Evolutionary conservation across 805 yeast species (phyloP).

Genomic region (Barnettozyma botsteinii): DNA sequence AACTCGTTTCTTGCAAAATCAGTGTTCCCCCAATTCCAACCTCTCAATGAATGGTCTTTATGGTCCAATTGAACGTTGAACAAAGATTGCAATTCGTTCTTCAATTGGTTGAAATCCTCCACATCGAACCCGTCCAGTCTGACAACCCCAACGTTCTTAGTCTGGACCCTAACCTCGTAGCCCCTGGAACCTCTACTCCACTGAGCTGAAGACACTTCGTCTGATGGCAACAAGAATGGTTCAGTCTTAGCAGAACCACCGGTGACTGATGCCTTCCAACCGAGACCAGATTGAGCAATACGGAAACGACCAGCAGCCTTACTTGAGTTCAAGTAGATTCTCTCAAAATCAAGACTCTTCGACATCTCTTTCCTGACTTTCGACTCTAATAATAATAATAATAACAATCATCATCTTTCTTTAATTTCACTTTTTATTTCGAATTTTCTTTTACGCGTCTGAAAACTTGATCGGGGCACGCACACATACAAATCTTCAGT

Average conservation of each 20-base stretch:
- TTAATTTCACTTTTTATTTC: neutral
- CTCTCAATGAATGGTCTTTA: conserved; percentile 88
- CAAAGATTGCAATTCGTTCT: conserved; percentile 75
- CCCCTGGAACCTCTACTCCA: conserved; percentile 97
- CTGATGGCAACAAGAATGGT: conserved; percentile 86
- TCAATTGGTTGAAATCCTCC: conserved; percentile 74
- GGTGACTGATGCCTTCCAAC: conserved; percentile 77
- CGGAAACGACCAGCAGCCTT: conserved; percentile 83
- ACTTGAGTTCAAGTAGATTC: conserved; percentile 85
- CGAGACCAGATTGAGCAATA: conserved; percentile 93
- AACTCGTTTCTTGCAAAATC: conserved; percentile 91
- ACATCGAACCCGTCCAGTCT: conserved; percentile 88
- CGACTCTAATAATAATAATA: no score
- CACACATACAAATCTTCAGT: neutral
- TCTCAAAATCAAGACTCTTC: conserved; percentile 66
- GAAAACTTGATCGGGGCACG: no score
- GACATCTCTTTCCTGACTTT: no score
- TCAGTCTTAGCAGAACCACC: conserved; percentile 46
- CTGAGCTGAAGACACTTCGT: conserved; percentile 68
- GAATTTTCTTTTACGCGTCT: neutral
- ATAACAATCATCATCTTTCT: no score
- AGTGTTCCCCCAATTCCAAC: conserved; percentile 98
- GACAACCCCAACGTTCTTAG: conserved; percentile 81
- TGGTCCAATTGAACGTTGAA: conserved; percentile 71
- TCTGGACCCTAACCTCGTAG: conserved; percentile 81